Percentiles rank a stretch among this genome's conserved stretches.
These are phyloP conservation scores for Kodamaea fukazawae DNA, from an alignment of 805 yeast species.

Conservation along the genomic window DNA sequence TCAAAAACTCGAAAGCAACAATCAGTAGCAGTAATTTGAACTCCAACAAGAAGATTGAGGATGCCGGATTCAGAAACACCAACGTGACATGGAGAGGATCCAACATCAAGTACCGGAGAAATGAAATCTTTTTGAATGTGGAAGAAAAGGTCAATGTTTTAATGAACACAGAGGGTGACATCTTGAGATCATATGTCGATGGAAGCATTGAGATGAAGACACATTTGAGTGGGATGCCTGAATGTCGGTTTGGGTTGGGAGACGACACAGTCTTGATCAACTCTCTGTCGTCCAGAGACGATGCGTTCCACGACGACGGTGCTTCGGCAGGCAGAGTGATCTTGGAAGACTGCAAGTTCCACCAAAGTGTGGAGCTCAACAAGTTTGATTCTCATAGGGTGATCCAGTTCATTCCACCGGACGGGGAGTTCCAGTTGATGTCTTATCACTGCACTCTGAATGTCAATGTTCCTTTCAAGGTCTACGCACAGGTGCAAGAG, in stretches of 20 bases:
- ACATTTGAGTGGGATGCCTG: slow-evolving; percentile 77
- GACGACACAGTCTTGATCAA: slow-evolving; percentile 40
- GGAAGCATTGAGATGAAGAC: slow-evolving; percentile 72
- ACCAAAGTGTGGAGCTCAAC: slow-evolving; percentile 77
- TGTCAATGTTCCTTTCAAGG: slow-evolving; percentile 66
- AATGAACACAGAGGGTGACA: slow-evolving; percentile 60
- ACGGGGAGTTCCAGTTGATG: slow-evolving; percentile 83
- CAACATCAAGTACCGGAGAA: slow-evolving; percentile 74
- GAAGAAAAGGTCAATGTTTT: slow-evolving; percentile 72
- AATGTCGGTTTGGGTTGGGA: slow-evolving; percentile 75
- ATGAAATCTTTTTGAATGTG: slow-evolving; percentile 76
- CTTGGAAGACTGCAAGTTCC: slow-evolving; percentile 78
- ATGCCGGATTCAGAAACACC: slow-evolving; percentile 11
- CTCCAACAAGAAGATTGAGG: slow-evolving; percentile 3
- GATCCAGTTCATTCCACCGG: slow-evolving; percentile 81
- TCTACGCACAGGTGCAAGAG: slow-evolving; percentile 52
- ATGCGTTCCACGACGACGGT: background rate
- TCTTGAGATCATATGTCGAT: slow-evolving; percentile 68
- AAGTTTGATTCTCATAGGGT: slow-evolving; percentile 62
- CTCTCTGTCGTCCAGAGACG: slow-evolving; percentile 2
- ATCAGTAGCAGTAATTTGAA: background rate
- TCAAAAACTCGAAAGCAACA: slow-evolving; percentile 5
- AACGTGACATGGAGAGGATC: slow-evolving; percentile 63
- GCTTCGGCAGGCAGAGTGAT: slow-evolving; percentile 45
- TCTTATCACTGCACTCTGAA: slow-evolving; percentile 51